Evolutionary conservation across 2,329 filamentous ascomycete genomes (phyloP).

Genomic region (Venturia pyrina): DNA sequence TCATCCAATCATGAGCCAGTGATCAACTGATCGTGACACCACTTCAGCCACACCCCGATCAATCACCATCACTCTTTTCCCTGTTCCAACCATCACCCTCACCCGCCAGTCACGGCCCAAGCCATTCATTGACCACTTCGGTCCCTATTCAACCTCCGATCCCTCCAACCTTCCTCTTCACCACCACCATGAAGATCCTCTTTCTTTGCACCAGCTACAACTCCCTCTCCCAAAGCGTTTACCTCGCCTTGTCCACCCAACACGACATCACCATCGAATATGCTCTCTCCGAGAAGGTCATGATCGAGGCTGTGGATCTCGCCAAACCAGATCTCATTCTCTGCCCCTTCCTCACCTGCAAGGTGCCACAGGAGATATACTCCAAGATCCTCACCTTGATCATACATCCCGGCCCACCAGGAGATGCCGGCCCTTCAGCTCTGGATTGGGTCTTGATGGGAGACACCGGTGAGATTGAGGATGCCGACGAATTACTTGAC

Average conservation of each 20-base stretch:
- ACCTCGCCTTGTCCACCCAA: constrained; percentile 25
- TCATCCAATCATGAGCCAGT: no score
- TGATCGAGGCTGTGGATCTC: constrained; percentile 30
- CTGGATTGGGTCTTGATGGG: constrained; percentile 35
- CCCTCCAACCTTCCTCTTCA: background rate
- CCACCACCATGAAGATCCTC: constrained; percentile 28
- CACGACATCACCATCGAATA: constrained; percentile 33
- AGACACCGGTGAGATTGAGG: constrained; percentile 29
- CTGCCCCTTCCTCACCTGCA: constrained; percentile 32
- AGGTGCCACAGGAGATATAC: constrained; percentile 29
- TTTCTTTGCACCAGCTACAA: constrained; percentile 38
- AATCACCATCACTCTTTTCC: no score
- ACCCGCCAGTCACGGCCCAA: no score
- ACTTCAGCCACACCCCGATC: no score
- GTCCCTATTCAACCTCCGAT: no score
- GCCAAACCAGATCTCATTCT: constrained; percentile 31
- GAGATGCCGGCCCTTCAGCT: constrained; percentile 33
- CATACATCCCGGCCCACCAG: constrained; percentile 33
- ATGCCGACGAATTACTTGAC: constrained; percentile 21
- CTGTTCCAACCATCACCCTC: background rate
- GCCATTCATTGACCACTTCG: no score
- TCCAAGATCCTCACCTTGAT: constrained; percentile 30
- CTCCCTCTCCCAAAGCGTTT: constrained; percentile 32
- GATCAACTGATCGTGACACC: no score
- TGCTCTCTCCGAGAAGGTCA: constrained; percentile 18